Percentiles rank a stretch among this genome's conserved stretches.
phyloP scores from a whole-genome alignment of 2,329 filamentous ascomycete genomes.

The Fusarium praegraminearum region DNA sequence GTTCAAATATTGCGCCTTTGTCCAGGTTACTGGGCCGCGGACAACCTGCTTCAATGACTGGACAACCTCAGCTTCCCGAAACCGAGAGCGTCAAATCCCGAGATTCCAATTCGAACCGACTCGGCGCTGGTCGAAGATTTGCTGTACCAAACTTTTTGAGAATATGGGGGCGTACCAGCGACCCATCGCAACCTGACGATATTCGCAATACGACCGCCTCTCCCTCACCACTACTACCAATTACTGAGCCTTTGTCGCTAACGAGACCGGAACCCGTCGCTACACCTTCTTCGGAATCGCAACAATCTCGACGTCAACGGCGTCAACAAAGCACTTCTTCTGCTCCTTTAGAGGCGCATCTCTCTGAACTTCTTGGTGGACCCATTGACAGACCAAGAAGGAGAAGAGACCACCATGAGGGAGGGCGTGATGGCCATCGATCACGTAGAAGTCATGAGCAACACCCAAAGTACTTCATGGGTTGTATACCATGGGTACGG shows the following conservation, averaged over 20 bases:
- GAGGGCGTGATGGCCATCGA: slow-evolving; percentile 20
- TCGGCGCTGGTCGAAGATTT: slow-evolving; percentile 21
- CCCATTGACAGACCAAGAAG: slow-evolving; percentile 6
- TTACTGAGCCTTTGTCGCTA: slow-evolving; percentile 13
- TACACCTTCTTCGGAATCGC: slow-evolving; percentile 15
- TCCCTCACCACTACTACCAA: slow-evolving; percentile 33
- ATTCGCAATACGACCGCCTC: slow-evolving; percentile 31
- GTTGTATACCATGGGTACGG: slow-evolving; percentile 67
- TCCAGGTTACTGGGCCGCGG: slow-evolving; percentile 38
- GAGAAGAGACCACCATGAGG: slow-evolving; percentile 9
- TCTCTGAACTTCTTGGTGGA: slow-evolving; percentile 35
- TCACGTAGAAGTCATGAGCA: slow-evolving; percentile 22
- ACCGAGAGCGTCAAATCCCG: slow-evolving; percentile 63
- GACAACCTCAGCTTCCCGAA: slow-evolving; percentile 41
- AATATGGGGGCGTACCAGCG: slow-evolving; percentile 24
- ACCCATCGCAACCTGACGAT: slow-evolving; percentile 13
- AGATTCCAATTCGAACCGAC: slow-evolving; percentile 54
- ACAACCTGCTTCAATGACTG: slow-evolving; percentile 29
- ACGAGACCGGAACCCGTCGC: slow-evolving; percentile 31
- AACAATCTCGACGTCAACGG: slow-evolving; percentile 16
- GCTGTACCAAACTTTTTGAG: slow-evolving; percentile 29
- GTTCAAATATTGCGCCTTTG: slow-evolving; percentile 23
- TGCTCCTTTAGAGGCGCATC: slow-evolving; percentile 34
- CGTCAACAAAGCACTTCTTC: slow-evolving; percentile 8
- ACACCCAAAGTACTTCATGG: slow-evolving; percentile 61